These are phyloP conservation scores for Colletotrichum sp. DNA, from an alignment of 2,329 filamentous ascomycete species.

Conservation along the genomic window DNA sequence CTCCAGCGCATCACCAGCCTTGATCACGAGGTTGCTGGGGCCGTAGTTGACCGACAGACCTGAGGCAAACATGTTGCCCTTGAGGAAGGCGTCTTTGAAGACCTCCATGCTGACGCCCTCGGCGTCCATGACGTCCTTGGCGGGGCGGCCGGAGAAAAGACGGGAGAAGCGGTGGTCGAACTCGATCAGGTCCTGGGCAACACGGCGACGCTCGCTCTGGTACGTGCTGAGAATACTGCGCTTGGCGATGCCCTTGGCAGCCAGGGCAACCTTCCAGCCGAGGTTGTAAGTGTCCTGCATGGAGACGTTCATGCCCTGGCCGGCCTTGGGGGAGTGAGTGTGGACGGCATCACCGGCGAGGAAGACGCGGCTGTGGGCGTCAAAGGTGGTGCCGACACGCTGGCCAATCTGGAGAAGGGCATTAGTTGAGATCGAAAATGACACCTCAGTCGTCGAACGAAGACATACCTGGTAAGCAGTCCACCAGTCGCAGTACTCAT, in stretches of 20 bases:
- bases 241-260: slow-evolving; percentile 47
- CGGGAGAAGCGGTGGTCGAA: slow-evolving; percentile 65
- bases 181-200: slow-evolving; percentile 64
- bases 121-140: slow-evolving; percentile 64
- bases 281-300: slow-evolving; percentile 71
- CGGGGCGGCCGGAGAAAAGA: slow-evolving; percentile 62
- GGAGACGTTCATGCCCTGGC: slow-evolving; percentile 75
- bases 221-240: slow-evolving; percentile 54
- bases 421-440: not conserved
- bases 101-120: slow-evolving; percentile 66
- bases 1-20: slow-evolving; percentile 45
- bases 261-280: slow-evolving; percentile 60
- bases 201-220: slow-evolving; percentile 56
- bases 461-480: slow-evolving; percentile 63
- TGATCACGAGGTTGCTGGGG: slow-evolving; percentile 60
- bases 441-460: not conserved
- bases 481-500: slow-evolving; percentile 70
- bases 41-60: slow-evolving; percentile 60
- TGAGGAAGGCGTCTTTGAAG: slow-evolving; percentile 66
- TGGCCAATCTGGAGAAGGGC: slow-evolving; percentile 69
- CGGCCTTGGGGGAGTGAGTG: slow-evolving; percentile 64
- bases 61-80: slow-evolving; percentile 64
- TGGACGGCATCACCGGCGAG: slow-evolving; percentile 71
- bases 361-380: slow-evolving; percentile 65
- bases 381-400: slow-evolving; percentile 64